Evolutionary conservation across 2,329 filamentous ascomycete species (phyloP).

Genomic region (Bipolaris gigantea): DNA sequence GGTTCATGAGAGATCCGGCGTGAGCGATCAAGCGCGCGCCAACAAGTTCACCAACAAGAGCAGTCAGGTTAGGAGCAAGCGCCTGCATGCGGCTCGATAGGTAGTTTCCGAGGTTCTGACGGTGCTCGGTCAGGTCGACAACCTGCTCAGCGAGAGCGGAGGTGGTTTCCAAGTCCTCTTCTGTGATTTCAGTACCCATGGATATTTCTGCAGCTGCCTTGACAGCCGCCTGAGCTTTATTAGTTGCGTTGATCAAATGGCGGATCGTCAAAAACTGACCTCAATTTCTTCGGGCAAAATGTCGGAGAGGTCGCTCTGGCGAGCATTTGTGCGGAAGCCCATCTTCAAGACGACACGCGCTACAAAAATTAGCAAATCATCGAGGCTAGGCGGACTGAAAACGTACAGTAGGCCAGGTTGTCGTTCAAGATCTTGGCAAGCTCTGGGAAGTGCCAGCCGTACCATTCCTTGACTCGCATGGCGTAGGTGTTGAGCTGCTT

Average conservation of each 20-base stretch:
- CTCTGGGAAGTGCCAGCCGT: constrained; percentile 99
- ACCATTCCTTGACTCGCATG: constrained; percentile 99
- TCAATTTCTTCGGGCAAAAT: constrained; percentile 96
- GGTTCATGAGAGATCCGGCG: constrained; percentile 87
- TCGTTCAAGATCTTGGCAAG: constrained; percentile 83
- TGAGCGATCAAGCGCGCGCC: constrained; percentile 94
- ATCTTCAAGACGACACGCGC: constrained; percentile 81
- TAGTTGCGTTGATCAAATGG: neutral
- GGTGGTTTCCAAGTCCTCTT: constrained; percentile 92
- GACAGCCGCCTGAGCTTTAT: constrained; percentile 59
- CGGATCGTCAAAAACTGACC: constrained; percentile 13
- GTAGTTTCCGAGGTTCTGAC: constrained; percentile 84
- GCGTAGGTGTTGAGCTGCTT: constrained; percentile 99
- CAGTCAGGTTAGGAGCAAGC: constrained; percentile 93
- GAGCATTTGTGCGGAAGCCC: constrained; percentile 82
- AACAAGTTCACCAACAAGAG: constrained; percentile 89
- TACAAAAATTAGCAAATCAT: neutral
- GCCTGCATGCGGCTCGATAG: constrained; percentile 92
- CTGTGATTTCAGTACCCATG: constrained; percentile 97
- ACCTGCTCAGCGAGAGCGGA: constrained; percentile 90
- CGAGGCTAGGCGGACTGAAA: neutral
- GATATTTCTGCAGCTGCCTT: constrained; percentile 95
- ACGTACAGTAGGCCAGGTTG: constrained; percentile 67
- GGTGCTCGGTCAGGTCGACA: constrained; percentile 79
- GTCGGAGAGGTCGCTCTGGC: constrained; percentile 70